A percentile compares a stretch with the other conserved stretches of the same genome.
Evolutionary conservation across 768 basidiomycete species (phyloP).

Genomic region (Gymnopilus dilepis): DNA sequence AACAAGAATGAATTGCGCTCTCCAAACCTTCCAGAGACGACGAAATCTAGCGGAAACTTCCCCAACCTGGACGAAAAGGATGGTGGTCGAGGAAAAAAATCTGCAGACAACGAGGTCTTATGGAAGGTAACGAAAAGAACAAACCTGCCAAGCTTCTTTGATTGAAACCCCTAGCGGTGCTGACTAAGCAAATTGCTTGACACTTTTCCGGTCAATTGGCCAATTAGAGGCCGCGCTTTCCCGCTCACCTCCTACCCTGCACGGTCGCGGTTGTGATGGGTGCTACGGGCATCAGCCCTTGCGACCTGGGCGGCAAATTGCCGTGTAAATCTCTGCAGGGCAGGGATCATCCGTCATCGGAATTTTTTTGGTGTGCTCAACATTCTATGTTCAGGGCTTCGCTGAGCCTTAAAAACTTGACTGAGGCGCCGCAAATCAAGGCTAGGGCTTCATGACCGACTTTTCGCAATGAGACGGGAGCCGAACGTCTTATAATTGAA

Average conservation of each 20-base stretch:
- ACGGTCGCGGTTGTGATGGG: not conserved
- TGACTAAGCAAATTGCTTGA: constrained; percentile 28
- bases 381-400: not conserved
- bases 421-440: too few species aligned
- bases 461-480: not conserved
- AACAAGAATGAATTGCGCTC: constrained; percentile 2
- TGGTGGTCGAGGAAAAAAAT: constrained; percentile 17
- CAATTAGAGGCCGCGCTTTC: not conserved
- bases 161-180: constrained; percentile 27
- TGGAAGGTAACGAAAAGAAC: constrained; percentile 3
- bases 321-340: not conserved
- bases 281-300: not conserved
- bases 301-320: not conserved
- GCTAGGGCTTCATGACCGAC: not conserved
- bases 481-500: not conserved
- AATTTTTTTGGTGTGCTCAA: too few species aligned
- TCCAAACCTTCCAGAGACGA: constrained; percentile 20
- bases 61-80: constrained; percentile 2
- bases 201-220: not conserved
- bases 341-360: not conserved
- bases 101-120: constrained; percentile 31
- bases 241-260: not conserved
- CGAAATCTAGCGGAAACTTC: constrained; percentile 10
- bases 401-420: not conserved
- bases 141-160: constrained; percentile 18